Percentiles rank a stretch among this genome's conserved stretches.
Evolutionary conservation across 2,329 filamentous ascomycete species (phyloP).

Genomic region (Nothopassalora personata): DNA sequence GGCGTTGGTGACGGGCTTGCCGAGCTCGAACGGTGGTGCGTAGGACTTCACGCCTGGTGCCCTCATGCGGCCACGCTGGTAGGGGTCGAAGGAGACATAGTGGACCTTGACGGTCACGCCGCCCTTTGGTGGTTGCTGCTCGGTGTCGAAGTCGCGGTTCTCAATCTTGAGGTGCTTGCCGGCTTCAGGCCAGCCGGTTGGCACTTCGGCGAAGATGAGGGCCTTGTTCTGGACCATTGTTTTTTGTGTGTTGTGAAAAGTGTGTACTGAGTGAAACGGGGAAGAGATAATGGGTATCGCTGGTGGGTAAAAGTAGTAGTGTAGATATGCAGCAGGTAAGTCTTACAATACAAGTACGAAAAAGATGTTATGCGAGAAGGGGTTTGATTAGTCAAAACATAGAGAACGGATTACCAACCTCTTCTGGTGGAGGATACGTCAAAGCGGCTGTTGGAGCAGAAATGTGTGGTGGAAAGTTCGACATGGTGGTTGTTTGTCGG

Average conservation of each 20-base stretch:
- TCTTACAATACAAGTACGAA: too few species aligned
- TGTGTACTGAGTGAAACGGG: neutral
- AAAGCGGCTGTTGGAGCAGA: neutral
- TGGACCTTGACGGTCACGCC: slow-evolving; percentile 65
- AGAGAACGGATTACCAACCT: slow-evolving; percentile 2
- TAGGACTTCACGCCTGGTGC: slow-evolving; percentile 57
- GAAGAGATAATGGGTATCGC: neutral
- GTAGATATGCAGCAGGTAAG: neutral
- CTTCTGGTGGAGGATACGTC: neutral
- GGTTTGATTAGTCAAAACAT: neutral
- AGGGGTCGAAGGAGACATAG: slow-evolving; percentile 76
- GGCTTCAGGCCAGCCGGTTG: slow-evolving; percentile 60
- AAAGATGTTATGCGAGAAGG: neutral
- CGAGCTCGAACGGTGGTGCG: slow-evolving; percentile 61
- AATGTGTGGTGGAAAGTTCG: neutral
- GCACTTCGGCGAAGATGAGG: slow-evolving; percentile 66
- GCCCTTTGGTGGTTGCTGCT: slow-evolving; percentile 55
- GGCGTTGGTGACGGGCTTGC: slow-evolving; percentile 59
- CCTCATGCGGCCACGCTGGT: slow-evolving; percentile 77
- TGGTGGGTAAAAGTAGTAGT: neutral
- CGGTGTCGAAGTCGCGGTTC: slow-evolving; percentile 61
- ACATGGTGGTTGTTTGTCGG: slow-evolving; percentile 1
- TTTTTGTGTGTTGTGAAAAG: neutral
- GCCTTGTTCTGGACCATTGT: slow-evolving; percentile 64
- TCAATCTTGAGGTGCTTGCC: slow-evolving; percentile 68